Evolutionary conservation across 2,329 filamentous ascomycete species (phyloP), one percentile per base, ranked within the genome.

Genomic region (Fusarium nisikadoi): DNA sequence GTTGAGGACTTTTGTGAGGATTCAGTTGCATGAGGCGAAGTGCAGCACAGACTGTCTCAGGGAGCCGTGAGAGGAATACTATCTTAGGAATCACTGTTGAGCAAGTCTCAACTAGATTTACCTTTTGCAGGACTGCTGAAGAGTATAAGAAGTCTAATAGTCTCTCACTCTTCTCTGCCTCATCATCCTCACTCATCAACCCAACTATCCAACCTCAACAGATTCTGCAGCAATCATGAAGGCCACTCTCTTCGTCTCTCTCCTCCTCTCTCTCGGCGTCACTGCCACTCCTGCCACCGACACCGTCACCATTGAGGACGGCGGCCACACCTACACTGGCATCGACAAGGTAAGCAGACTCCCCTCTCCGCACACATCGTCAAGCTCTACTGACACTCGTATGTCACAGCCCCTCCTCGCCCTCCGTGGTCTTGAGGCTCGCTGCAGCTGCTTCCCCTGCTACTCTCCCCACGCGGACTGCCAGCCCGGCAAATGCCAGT

Each of bases 391-490:
- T 65, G n/a, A 46, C 33, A n/a, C 2, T 29, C 2, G 6, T 1
- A 6, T 2, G 0, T 7, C 1, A 0, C 12, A 66, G 64, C 52
- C 61, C 5, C 50, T 66, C 3, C 45, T 66, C 29, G 39, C 64
- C 16, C 50, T 66, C 23, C 64, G 64, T n/a, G 64, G 64, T 6
- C 61, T 66, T 5, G 64, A 66, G 23, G 36, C 61, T 6, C 64
- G 64, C 4, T 66, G 64, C 52, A 2, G 3, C 33, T 66, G 64
- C 33, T 65, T 65, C 45, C 64, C 64, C 8, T 66, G 64, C 52
- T 66, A 65, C 52, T 66, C 64, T 27, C 64, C 64, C 19, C 64
- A 49, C 2, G 50, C 60, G 1, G 55, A 68, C 36, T 68, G 65
- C 42, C 2, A 5, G 5, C 41, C 63, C 3, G 65, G 62, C 7